These are phyloP conservation scores for Cicer pinnatifidum DNA, from an alignment of 306 rosid species.

Conservation along the genomic window DNA sequence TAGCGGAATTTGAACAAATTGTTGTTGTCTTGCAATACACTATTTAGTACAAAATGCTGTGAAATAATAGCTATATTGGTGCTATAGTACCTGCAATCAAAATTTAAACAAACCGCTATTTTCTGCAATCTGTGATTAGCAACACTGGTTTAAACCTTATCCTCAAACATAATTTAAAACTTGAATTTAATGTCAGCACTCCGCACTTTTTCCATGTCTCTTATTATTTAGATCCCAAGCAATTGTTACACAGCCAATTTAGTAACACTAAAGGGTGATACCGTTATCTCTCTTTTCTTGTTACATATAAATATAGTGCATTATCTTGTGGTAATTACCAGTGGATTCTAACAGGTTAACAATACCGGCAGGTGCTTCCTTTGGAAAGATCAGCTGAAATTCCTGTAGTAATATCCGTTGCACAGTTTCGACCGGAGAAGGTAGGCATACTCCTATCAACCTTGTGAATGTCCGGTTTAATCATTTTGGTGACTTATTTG, in stretches of 20 bases:
- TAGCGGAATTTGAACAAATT: too few species aligned
- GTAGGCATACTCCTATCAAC: constrained; percentile 64
- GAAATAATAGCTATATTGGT: too few species aligned
- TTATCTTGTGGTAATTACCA: constrained; percentile 31
- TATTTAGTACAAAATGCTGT: too few species aligned
- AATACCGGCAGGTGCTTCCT: constrained; percentile 73
- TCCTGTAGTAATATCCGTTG: constrained; percentile 78
- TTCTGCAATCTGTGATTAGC: too few species aligned
- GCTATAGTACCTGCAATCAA: too few species aligned
- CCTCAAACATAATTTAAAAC: not conserved
- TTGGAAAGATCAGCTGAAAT: constrained; percentile 67
- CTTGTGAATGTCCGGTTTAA: constrained; percentile 59
- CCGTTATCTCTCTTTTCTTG: not conserved
- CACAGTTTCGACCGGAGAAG: constrained; percentile 99
- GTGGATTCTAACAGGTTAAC: constrained; percentile 45
- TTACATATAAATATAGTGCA: not conserved
- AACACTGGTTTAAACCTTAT: not conserved
- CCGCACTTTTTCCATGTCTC: not conserved
- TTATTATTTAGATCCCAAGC: not conserved
- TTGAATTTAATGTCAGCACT: constrained; percentile 18
- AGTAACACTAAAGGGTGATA: not conserved
- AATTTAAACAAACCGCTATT: too few species aligned
- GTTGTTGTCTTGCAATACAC: too few species aligned
- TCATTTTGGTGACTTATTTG: constrained; percentile 48
- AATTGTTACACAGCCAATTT: constrained; percentile 14